Conservation (phyloP, 129 eudicot genomes). For the Flaveria bidentis region DNA sequence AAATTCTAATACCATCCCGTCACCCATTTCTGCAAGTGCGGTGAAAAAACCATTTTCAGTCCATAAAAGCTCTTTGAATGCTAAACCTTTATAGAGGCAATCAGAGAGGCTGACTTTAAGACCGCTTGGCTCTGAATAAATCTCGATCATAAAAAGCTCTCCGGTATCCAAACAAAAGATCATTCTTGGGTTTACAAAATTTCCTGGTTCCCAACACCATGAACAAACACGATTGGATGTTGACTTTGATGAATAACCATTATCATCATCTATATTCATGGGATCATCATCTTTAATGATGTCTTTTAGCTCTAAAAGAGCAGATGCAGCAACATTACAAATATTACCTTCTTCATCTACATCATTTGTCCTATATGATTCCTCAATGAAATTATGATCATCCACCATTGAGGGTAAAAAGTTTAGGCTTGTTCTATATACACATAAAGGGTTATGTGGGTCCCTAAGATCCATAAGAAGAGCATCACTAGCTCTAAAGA, state of each 20-base stretch:
- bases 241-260: constrained; percentile 40
- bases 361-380: constrained; percentile 60
- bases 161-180: constrained; percentile 81
- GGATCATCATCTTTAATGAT: constrained; percentile 78
- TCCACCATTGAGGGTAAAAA: constrained; percentile 53
- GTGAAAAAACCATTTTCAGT: constrained; percentile 74
- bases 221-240: constrained; percentile 72
- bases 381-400: constrained; percentile 60
- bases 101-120: constrained; percentile 67
- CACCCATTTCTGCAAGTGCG: constrained; percentile 89
- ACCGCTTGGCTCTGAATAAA: constrained; percentile 57
- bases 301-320: constrained; percentile 84
- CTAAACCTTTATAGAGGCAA: constrained; percentile 68
- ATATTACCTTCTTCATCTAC: constrained; percentile 87
- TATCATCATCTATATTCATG: constrained; percentile 76
- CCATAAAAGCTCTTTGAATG: constrained; percentile 80
- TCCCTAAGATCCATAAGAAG: constrained; percentile 84
- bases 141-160: constrained; percentile 67
- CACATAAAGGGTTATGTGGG: constrained; percentile 71
- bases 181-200: constrained; percentile 58
- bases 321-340: constrained; percentile 93
- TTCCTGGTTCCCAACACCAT: constrained; percentile 90
- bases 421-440: constrained; percentile 59
- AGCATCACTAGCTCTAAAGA: constrained; percentile 83
- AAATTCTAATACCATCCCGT: constrained; percentile 81